Evolutionary conservation across 1,284 basidiomycete genomes (phyloP).

Genomic region (Peniophora sp.): DNA sequence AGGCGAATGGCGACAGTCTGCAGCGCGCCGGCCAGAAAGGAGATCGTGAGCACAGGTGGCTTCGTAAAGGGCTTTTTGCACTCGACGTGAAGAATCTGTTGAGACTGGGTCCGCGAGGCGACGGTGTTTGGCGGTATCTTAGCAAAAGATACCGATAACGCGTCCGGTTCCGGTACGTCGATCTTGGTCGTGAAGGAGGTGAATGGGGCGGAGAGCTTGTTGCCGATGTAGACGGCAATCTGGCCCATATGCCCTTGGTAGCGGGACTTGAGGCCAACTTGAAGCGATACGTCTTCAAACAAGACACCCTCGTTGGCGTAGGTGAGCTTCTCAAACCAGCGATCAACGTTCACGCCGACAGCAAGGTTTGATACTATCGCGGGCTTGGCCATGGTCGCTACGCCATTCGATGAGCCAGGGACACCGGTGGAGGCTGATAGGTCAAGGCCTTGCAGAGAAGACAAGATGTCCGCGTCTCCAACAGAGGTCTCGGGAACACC

Average conservation of each 20-base stretch:
- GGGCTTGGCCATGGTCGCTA: constrained; percentile 16
- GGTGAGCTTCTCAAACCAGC: constrained; percentile 85
- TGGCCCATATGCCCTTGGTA: constrained; percentile 92
- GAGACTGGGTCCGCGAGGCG: constrained; percentile 78
- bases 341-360: constrained; percentile 66
- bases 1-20: constrained; percentile 81
- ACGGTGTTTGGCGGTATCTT: constrained; percentile 85
- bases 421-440: constrained; percentile 31
- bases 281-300: constrained; percentile 93
- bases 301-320: constrained; percentile 84
- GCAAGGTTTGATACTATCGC: constrained; percentile 43
- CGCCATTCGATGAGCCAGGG: constrained; percentile 8
- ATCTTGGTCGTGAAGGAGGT: constrained; percentile 85
- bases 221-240: constrained; percentile 90
- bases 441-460: constrained; percentile 78
- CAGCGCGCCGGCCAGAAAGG: constrained; percentile 88
- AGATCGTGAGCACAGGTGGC: constrained; percentile 80
- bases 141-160: constrained; percentile 75
- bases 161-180: constrained; percentile 65
- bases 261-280: constrained; percentile 93
- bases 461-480: constrained; percentile 51
- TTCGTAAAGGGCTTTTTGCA: constrained; percentile 83
- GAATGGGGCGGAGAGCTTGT: constrained; percentile 85
- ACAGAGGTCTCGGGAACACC: constrained; percentile 10
- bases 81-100: constrained; percentile 90